These are phyloP conservation scores for Coleophoma crateriformis DNA, from an alignment of 2,329 filamentous ascomycete species.

Conservation along the genomic window DNA sequence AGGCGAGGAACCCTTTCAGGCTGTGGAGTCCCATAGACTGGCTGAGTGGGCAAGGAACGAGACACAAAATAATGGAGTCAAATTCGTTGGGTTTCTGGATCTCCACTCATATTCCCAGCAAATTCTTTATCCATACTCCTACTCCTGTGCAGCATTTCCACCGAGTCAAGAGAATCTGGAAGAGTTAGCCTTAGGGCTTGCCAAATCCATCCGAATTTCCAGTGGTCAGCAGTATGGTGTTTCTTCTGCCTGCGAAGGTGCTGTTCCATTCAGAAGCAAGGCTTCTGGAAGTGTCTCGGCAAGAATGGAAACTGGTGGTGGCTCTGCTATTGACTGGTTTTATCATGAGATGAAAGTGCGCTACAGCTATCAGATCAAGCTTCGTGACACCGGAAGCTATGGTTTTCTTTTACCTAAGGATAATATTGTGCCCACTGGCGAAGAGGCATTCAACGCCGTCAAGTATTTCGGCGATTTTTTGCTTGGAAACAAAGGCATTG, in stretches of 20 bases:
- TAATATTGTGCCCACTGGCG: constrained; percentile 82
- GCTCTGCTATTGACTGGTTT: constrained; percentile 91
- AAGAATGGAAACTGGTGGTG: constrained; percentile 69
- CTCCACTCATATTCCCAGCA: constrained; percentile 95
- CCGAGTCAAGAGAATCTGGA: constrained; percentile 88
- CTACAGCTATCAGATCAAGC: constrained; percentile 90
- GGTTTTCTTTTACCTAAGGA: constrained; percentile 86
- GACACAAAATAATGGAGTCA: constrained; percentile 61
- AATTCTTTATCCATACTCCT: constrained; percentile 87
- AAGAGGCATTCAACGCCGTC: constrained; percentile 79
- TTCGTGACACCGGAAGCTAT: constrained; percentile 89
- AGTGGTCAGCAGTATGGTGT: constrained; percentile 73
- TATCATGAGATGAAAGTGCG: constrained; percentile 79
- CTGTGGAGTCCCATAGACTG: constrained; percentile 68
- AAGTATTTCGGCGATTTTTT: constrained; percentile 81
- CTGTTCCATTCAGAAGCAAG: constrained; percentile 39
- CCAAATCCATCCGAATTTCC: constrained; percentile 81
- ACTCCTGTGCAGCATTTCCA: constrained; percentile 71
- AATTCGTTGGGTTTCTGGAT: constrained; percentile 82
- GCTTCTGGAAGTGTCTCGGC: constrained; percentile 24
- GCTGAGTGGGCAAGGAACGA: constrained; percentile 81
- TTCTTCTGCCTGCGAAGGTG: constrained; percentile 81
- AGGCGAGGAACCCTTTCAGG: constrained; percentile 78
- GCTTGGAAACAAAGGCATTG: constrained; percentile 63
- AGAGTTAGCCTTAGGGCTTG: constrained; percentile 81